phyloP scores from a whole-genome alignment of 768 basidiomycete species.

The Tulasnella sp. region DNA sequence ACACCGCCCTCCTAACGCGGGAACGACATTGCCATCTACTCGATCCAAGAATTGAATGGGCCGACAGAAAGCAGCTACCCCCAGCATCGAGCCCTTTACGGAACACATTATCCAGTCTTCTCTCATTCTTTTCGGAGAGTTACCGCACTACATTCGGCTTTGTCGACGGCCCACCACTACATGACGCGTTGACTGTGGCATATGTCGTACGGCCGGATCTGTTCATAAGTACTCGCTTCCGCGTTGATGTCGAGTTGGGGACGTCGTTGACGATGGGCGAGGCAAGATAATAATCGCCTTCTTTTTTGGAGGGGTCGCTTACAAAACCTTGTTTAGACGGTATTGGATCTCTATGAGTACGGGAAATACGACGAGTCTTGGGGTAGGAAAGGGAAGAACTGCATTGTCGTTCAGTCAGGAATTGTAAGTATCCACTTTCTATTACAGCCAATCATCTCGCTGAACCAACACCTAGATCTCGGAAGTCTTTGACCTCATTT shows the following conservation, averaged over 20 bases:
- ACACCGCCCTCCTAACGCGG: constrained; percentile 65
- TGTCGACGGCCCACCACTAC: constrained; percentile 73
- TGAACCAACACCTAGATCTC: constrained; percentile 16
- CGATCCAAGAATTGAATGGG: constrained; percentile 23
- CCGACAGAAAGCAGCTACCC: constrained; percentile 20
- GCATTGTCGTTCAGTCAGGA: constrained; percentile 53
- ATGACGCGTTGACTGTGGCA: constrained; percentile 74
- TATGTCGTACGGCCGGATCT: constrained; percentile 61
- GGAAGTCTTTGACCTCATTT: constrained; percentile 20
- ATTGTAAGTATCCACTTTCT: constrained; percentile 39
- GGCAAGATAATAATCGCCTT: constrained; percentile 68
- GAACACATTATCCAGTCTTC: constrained; percentile 61
- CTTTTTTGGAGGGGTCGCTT: constrained; percentile 55
- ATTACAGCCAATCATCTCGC: neutral
- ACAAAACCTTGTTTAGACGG: constrained; percentile 65
- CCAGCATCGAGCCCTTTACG: constrained; percentile 41
- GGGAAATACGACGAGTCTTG: constrained; percentile 46
- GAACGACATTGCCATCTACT: constrained; percentile 46
- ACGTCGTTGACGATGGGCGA: constrained; percentile 61
- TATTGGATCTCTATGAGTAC: constrained; percentile 69
- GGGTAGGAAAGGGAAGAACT: constrained; percentile 68
- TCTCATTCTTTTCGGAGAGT: constrained; percentile 60
- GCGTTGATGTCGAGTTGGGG: constrained; percentile 72
- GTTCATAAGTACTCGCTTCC: constrained; percentile 51
- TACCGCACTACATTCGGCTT: constrained; percentile 76